Conservation (phyloP, 345 rosid genomes). For the Raphanus sativus region DNA sequence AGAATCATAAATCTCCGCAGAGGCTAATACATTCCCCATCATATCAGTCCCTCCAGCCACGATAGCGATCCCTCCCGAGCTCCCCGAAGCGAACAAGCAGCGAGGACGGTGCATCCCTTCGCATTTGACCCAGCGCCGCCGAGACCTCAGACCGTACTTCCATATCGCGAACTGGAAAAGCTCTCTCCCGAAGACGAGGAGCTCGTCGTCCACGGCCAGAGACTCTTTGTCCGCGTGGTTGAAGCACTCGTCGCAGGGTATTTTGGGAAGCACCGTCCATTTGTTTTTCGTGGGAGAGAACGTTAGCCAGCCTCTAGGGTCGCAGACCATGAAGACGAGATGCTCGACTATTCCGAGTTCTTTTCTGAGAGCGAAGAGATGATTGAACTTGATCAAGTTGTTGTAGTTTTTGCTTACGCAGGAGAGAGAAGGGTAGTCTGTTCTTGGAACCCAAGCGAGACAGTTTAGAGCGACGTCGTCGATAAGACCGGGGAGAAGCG, state of each 20-base stretch:
- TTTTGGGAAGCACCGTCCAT: conserved; percentile 75
- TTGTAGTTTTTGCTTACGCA: background rate
- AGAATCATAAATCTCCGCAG: background rate
- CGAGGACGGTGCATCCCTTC: conserved; percentile 33
- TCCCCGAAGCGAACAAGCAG: conserved; percentile 78
- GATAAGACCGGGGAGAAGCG: conserved; percentile 73
- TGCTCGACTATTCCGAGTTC: conserved; percentile 44
- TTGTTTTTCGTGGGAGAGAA: conserved; percentile 59
- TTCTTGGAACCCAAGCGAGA: conserved; percentile 62
- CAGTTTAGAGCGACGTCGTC: conserved; percentile 73
- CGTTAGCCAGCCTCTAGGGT: conserved; percentile 77
- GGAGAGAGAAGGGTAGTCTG: conserved; percentile 54
- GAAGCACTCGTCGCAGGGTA: conserved; percentile 85
- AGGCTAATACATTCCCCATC: conserved; percentile 20
- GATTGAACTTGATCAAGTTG: background rate
- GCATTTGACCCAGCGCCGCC: conserved; percentile 58
- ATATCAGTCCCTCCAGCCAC: conserved; percentile 77
- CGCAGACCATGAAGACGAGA: conserved; percentile 74
- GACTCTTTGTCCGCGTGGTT: conserved; percentile 45
- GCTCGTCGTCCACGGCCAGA: conserved; percentile 67
- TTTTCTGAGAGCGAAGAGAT: background rate
- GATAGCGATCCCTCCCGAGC: conserved; percentile 61
- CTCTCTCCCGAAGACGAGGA: conserved; percentile 78
- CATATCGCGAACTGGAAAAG: conserved; percentile 66
- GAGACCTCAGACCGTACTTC: conserved; percentile 61